Base-by-base conservation (phyloP, 2,329 filamentous ascomycete species). In the Gnomoniopsis sp. region DNA sequence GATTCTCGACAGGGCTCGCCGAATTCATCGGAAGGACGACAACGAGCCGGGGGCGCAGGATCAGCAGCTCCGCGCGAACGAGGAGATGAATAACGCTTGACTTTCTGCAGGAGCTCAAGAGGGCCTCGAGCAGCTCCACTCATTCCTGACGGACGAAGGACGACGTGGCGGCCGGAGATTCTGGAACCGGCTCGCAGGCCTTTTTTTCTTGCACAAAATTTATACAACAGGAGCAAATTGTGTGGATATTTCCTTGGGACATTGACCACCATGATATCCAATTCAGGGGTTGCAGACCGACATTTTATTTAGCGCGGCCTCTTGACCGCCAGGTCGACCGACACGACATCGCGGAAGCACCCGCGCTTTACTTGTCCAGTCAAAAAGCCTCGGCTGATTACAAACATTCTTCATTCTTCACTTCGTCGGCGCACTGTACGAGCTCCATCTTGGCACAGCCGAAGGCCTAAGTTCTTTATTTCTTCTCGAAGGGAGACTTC, bases 1-100 rank as follows among this genome's bases (percentile, higher is more conserved):
- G 62, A 66, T 54, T 70, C 71, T 43, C 68, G 67, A 51, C 66
- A 67, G 52, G 68, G 63, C 55, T 72, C 72, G 22, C 71, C 72
- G 49, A 65, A 64, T 54, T 66, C 63, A 55, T 68, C 67, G 46
- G 73, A 75, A 49, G 73, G 74, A 63, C 70, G 70, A 64, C 64
- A 66, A 63, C 72, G 69, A 58, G 69, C 69, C 65, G 68, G 71
- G 65, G 64, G 65, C 60, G 60, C 65, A 64, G 67, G 68, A 68
- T 65, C 70, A 63, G 50, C 67, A 65, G 65, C 66, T 67, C 68
- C 68, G 65, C 65, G 68, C 63, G 64, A 65, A 65, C 62, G 65
- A 63, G 65, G 67, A 62, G 66, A 67, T 63, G 64, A 69, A 55
- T 67, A 69, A 64, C 44, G 65, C 60, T 67, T 67, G 66, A 68